Conservation (phyloP, 2,329 filamentous ascomycete species). For the Aspergillus awamori region DNA sequence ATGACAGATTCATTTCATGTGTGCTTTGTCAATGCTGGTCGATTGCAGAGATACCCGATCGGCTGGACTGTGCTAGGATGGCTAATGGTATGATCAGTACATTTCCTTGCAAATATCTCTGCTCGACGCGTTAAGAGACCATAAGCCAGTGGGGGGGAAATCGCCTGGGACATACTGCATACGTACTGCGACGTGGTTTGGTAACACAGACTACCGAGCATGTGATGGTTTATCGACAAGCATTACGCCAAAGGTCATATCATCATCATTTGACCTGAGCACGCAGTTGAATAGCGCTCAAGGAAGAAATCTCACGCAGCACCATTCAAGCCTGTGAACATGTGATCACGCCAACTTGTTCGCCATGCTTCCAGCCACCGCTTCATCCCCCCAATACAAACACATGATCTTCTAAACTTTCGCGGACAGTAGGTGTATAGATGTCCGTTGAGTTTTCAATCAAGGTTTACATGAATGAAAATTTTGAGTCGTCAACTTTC, state of each 20-base stretch:
- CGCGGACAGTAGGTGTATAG: neutral
- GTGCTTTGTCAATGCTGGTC: neutral
- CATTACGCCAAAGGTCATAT: neutral
- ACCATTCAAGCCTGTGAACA: neutral
- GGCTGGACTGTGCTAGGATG: neutral
- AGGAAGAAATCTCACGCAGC: neutral
- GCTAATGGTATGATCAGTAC: neutral
- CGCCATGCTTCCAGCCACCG: neutral
- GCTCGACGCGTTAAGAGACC: neutral
- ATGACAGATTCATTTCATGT: neutral
- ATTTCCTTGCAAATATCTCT: neutral
- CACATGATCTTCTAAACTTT: neutral
- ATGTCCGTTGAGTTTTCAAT: neutral
- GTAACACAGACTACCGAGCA: neutral
- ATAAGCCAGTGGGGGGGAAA: neutral
- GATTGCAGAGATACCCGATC: neutral
- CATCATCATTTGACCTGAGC: neutral
- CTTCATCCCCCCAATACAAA: neutral
- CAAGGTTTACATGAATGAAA: neutral
- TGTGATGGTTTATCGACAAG: neutral
- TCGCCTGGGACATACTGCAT: neutral
- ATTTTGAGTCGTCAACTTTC: neutral
- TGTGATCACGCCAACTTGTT: neutral
- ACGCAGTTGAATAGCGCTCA: neutral
- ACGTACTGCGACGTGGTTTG: neutral